These are phyloP conservation scores for Cyberlindnera subsufficiens DNA, from an alignment of 805 yeast genomes.

Conservation along the genomic window DNA sequence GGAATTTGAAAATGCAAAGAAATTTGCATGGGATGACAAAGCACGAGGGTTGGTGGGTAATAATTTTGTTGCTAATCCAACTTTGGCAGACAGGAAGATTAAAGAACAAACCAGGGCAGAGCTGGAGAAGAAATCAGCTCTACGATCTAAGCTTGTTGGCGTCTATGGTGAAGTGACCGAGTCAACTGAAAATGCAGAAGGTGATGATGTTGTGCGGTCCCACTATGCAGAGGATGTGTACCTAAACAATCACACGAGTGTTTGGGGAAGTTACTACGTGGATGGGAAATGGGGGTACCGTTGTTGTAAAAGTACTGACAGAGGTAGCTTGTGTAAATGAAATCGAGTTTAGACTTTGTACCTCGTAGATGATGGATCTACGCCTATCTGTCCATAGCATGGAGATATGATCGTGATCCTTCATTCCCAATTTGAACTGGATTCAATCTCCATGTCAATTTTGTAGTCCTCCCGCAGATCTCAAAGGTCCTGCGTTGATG, in stretches of 20 bases:
- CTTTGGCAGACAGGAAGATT: conserved; percentile 33
- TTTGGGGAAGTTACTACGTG: conserved; percentile 40
- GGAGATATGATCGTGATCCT: too few species aligned
- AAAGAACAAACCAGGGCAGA: conserved; percentile 28
- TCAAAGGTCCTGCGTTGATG: too few species aligned
- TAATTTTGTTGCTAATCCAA: conserved; percentile 38
- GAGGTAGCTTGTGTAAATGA: conserved; percentile 28
- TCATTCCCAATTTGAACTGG: too few species aligned
- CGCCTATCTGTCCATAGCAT: too few species aligned
- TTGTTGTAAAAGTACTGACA: conserved; percentile 33
- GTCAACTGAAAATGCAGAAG: conserved; percentile 2
- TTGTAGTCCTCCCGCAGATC: too few species aligned
- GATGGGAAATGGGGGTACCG: conserved; percentile 39
- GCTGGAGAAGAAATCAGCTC: conserved; percentile 28
- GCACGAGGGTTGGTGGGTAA: conserved; percentile 25
- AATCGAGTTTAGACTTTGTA: not conserved
- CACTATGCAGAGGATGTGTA: conserved; percentile 31
- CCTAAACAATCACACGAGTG: conserved; percentile 33
- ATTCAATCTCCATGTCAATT: too few species aligned
- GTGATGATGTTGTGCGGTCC: conserved; percentile 18
- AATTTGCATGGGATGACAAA: conserved; percentile 42
- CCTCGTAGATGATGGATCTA: too few species aligned
- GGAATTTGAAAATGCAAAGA: conserved; percentile 41
- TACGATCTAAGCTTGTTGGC: conserved; percentile 30
- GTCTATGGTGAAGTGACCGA: conserved; percentile 6